A percentile compares a stretch with the other conserved stretches of the same genome.
Evolutionary conservation across 2,329 filamentous ascomycete species (phyloP).

Genomic region (Ceratocystis colombiana): DNA sequence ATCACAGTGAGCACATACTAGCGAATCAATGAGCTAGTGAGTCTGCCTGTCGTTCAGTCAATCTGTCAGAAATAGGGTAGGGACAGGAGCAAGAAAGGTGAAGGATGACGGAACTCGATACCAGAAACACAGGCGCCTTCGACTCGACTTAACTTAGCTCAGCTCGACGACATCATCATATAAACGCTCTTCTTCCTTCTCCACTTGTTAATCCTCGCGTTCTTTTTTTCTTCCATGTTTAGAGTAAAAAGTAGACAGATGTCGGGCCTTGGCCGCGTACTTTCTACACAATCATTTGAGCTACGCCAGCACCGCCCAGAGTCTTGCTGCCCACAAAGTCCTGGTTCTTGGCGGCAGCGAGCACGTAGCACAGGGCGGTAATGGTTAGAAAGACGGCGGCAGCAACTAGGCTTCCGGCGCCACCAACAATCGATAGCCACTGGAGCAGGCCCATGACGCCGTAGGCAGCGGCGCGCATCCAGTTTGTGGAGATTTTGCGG

Average conservation of each 20-base stretch:
- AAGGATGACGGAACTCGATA: no score
- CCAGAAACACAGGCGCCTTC: no score
- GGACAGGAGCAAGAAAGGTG: no score
- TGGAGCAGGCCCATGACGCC: conserved; percentile 68
- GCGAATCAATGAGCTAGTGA: no score
- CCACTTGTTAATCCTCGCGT: neutral
- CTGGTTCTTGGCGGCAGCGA: conserved; percentile 72
- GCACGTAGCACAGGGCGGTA: conserved; percentile 67
- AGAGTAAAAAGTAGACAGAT: no score
- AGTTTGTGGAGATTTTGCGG: conserved; percentile 89
- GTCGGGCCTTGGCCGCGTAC: neutral
- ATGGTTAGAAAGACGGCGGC: conserved; percentile 71
- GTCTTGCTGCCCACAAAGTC: conserved; percentile 91
- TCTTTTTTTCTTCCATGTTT: neutral
- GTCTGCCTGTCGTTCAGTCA: no score
- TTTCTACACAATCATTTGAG: conserved; percentile 87
- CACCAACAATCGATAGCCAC: conserved; percentile 64
- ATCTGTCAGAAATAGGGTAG: no score
- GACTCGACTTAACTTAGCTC: no score
- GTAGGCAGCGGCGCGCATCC: conserved; percentile 89
- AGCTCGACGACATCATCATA: no score
- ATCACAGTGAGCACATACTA: no score
- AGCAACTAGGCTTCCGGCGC: conserved; percentile 66
- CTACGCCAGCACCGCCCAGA: conserved; percentile 81
- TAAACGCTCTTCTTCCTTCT: neutral